phyloP scores from a whole-genome alignment of 371 early-diverging fungal species.

The Entomophthora muscae region DNA sequence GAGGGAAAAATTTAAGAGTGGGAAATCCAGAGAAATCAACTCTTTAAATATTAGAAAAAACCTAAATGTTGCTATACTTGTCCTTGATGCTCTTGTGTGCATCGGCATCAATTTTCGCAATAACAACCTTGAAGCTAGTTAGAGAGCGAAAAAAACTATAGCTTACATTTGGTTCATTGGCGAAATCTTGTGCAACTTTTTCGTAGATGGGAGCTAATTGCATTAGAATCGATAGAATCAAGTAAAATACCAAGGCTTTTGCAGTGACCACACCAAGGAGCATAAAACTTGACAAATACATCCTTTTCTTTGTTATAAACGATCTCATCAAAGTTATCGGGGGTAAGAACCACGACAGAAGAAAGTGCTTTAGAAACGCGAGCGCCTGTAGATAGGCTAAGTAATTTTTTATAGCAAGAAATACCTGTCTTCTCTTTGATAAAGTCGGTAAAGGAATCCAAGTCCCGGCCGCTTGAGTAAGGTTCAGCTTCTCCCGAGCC shows the following conservation, averaged over 20 bases:
- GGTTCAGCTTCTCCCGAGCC: slow-evolving; percentile 45
- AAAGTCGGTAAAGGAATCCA: slow-evolving; percentile 52
- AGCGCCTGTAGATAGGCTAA: neutral
- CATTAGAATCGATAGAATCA: neutral
- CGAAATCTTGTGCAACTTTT: slow-evolving; percentile 31
- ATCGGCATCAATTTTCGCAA: slow-evolving; percentile 85
- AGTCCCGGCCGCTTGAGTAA: slow-evolving; percentile 65
- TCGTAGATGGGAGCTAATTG: slow-evolving; percentile 39
- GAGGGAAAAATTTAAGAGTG: slow-evolving; percentile 74
- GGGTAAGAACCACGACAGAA: slow-evolving; percentile 8
- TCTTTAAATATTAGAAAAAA: slow-evolving; percentile 20
- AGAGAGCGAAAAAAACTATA: neutral
- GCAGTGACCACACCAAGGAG: slow-evolving; percentile 86
- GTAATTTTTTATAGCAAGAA: neutral
- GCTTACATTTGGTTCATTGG: slow-evolving; percentile 19
- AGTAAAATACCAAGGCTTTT: slow-evolving; percentile 32
- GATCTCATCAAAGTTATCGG: slow-evolving; percentile 11
- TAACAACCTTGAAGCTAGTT: slow-evolving; percentile 24
- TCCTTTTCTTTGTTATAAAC: slow-evolving; percentile 17
- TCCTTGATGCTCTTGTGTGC: slow-evolving; percentile 22
- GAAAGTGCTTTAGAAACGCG: neutral
- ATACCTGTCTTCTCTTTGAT: slow-evolving; percentile 57
- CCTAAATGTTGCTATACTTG: slow-evolving; percentile 2
- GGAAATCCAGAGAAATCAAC: slow-evolving; percentile 65
- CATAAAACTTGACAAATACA: slow-evolving; percentile 58